Base-by-base conservation (phyloP, 208 protist genomes). In the Leishmania martiniquensis region DNA sequence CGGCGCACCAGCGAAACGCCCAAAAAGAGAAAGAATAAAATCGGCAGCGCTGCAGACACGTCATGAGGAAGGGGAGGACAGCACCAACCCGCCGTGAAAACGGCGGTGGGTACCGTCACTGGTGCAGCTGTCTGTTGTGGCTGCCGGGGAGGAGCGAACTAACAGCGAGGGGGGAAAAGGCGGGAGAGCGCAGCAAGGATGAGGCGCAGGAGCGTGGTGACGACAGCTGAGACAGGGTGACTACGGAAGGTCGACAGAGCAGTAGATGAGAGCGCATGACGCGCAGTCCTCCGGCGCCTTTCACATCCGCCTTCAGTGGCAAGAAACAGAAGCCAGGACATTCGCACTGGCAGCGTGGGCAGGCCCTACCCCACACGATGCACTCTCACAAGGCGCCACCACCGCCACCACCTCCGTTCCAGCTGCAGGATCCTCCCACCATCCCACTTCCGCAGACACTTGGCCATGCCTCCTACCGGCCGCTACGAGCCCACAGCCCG, bases 401-500 rank as follows among this genome's bases (percentile, higher is more conserved):
- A 22, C 59, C 59, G n/a, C n/a, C n/a, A n/a, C n/a, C n/a, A n/a
- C 34, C 32, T 45, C 60, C 37, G 5, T 67, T 12, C 34, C 4
- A 34, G 17, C 10, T 5, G n/a, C n/a, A n/a, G n/a, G n/a, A 6
- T 45, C 2, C 22, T 22, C 32, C 39, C 42, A 4, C 44, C 47
- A 29, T 25, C 44, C 4, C 44, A 5, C 17, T 57, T 25, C 49
- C 20, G n/a, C 12, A 39, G 45, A 2, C 25, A 17, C 66, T 52
- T 52, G 25, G 37, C 22, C 44, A 22, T 52, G 44, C 66, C 66
- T 7, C n/a, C 25, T 12, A 70, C 44, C 25, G 25, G n/a, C 34
- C n/a, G n/a, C 47, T 52, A 57, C 17, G 47, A 37, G 20, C 49
- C 47, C 32, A 84, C 67, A 34, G 80, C 80, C 2, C 10, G 45